These are phyloP conservation scores for Calonectria pteridis DNA, from an alignment of 2,329 filamentous ascomycete genomes.

Conservation along the genomic window DNA sequence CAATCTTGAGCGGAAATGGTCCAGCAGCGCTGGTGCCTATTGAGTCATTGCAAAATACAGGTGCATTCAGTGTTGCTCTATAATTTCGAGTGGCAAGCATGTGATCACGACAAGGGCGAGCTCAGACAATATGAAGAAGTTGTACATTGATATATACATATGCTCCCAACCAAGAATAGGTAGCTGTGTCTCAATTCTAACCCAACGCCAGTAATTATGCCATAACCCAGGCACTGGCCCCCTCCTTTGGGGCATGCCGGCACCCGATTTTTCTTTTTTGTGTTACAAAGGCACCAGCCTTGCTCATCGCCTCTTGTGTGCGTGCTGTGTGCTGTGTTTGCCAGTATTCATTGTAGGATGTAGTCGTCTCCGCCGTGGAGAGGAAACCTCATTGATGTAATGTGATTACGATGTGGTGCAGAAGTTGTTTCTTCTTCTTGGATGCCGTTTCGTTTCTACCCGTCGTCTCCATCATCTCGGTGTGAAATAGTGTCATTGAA, in stretches of 20 bases:
- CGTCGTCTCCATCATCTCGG: slow-evolving; percentile 30
- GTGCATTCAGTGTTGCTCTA: not conserved
- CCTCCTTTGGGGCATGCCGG: slow-evolving; percentile 18
- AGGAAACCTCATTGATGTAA: not conserved
- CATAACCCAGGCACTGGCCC: slow-evolving; percentile 14
- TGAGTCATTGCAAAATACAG: not conserved
- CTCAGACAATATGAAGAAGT: not conserved
- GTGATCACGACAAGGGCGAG: not conserved
- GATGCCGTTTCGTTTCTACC: slow-evolving; percentile 18
- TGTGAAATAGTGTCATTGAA: slow-evolving; percentile 22
- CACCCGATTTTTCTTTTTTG: slow-evolving; percentile 28
- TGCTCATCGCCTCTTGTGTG: slow-evolving; percentile 28
- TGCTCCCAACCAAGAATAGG: slow-evolving; percentile 27
- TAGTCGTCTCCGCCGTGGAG: not conserved
- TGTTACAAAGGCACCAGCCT: slow-evolving; percentile 33
- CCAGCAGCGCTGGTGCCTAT: not conserved
- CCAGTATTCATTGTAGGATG: not conserved
- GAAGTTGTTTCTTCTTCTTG: not conserved
- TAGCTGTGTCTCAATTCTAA: slow-evolving; percentile 38
- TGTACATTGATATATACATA: slow-evolving; percentile 34
- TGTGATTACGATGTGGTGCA: not conserved
- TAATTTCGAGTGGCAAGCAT: not conserved
- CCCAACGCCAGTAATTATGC: slow-evolving; percentile 45
- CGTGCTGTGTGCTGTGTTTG: slow-evolving; percentile 33
- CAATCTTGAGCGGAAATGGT: not conserved